phyloP scores from a whole-genome alignment of 2,329 filamentous ascomycete genomes.

The Pleoardoris graminearum region DNA sequence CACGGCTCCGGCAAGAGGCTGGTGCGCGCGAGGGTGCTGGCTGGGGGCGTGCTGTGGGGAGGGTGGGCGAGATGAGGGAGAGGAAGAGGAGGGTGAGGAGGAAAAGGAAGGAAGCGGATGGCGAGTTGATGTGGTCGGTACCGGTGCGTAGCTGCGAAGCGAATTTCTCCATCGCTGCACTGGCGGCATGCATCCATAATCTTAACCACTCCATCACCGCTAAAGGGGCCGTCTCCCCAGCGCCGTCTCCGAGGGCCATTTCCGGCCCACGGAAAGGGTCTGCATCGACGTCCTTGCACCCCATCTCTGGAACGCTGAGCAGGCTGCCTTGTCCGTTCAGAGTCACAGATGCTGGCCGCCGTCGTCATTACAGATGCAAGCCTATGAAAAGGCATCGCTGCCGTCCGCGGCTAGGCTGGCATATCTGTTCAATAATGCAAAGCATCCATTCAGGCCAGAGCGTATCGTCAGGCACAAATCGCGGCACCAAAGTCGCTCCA shows the following conservation, averaged over 20 bases:
- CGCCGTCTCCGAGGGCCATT: not conserved
- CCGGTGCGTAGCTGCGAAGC: constrained; percentile 18
- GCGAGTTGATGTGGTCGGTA: constrained; percentile 12
- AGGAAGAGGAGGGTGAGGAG: constrained; percentile 12
- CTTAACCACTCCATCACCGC: constrained; percentile 14
- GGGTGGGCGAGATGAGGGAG: constrained; percentile 14
- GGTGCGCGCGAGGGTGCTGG: constrained; percentile 18
- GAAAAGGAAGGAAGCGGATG: constrained; percentile 11
- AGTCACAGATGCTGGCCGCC: not conserved
- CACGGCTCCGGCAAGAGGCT: constrained; percentile 8
- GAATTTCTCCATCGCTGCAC: constrained; percentile 11
- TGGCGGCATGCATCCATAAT: constrained; percentile 8
- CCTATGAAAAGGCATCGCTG: no score
- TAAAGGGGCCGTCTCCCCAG: constrained; percentile 1
- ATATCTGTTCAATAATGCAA: constrained; percentile 10
- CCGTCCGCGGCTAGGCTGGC: not conserved
- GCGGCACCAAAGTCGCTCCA: constrained; percentile 18
- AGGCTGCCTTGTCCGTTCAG: not conserved
- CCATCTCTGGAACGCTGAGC: not conserved
- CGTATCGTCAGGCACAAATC: constrained; percentile 32
- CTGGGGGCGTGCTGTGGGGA: constrained; percentile 5
- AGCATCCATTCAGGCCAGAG: constrained; percentile 28
- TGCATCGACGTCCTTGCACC: no score
- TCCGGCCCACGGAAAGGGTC: no score
- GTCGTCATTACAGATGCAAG: not conserved